Conservation (phyloP, 371 early-diverging fungal species). For the Basidiobolus meristosporus region DNA sequence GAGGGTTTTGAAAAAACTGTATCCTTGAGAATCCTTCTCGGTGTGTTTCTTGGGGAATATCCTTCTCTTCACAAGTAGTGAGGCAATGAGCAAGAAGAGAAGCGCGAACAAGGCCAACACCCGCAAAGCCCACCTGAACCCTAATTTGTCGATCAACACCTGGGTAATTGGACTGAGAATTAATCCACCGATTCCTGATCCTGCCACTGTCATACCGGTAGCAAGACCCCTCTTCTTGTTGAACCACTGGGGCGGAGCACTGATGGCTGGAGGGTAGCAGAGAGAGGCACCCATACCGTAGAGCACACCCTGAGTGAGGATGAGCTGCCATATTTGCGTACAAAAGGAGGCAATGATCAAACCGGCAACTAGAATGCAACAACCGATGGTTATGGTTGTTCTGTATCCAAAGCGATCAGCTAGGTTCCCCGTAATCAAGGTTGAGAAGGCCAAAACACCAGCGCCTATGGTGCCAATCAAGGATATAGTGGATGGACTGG, state of each 20-base stretch:
- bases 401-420: constrained; percentile 1
- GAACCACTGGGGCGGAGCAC: constrained; percentile 62
- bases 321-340: constrained; percentile 27
- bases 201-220: constrained; percentile 51
- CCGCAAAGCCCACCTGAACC: constrained; percentile 38
- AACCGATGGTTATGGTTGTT: constrained; percentile 3
- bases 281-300: constrained; percentile 27
- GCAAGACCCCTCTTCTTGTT: constrained; percentile 41
- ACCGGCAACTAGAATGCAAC: constrained; percentile 14
- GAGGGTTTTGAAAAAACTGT: constrained; percentile 17
- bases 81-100: constrained; percentile 17
- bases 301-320: constrained; percentile 23
- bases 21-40: constrained; percentile 4
- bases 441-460: constrained; percentile 10
- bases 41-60: not conserved
- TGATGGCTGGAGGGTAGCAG: constrained; percentile 31
- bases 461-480: constrained; percentile 17
- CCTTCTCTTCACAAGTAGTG: constrained; percentile 6
- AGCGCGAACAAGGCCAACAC: constrained; percentile 28
- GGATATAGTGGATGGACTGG: constrained; percentile 4
- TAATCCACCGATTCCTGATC: constrained; percentile 62
- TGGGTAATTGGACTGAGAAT: constrained; percentile 43
- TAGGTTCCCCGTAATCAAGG: not conserved
- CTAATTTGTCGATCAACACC: constrained; percentile 24
- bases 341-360: constrained; percentile 28